Evolutionary conservation across 2,329 filamentous ascomycete genomes (phyloP).

Genomic region (Ophiobolus disseminans): DNA sequence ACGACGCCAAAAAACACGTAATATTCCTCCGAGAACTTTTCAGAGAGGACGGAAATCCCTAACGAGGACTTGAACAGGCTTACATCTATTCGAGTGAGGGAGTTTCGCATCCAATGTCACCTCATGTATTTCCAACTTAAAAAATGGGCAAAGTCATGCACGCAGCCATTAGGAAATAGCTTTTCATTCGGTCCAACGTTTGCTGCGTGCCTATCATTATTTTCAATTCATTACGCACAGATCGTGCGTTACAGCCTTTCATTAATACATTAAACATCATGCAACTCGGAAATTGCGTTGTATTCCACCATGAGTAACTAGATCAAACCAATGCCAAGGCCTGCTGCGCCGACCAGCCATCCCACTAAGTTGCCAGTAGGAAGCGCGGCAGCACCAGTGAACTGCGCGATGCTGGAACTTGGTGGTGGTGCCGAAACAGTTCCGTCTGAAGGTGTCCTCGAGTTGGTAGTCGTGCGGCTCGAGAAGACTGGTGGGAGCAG

Average conservation of each 20-base stretch:
- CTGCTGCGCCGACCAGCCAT: constrained; percentile 33
- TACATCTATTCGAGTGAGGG: no score
- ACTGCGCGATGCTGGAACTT: constrained; percentile 14
- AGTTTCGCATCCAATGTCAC: no score
- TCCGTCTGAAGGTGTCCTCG: not conserved
- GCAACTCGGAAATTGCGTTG: constrained; percentile 1
- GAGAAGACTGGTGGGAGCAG: constrained; percentile 3
- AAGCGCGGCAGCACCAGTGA: constrained; percentile 25
- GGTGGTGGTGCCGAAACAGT: constrained; percentile 5
- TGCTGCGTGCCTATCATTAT: constrained; percentile 2
- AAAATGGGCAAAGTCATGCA: not conserved
- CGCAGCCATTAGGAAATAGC: no score
- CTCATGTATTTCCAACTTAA: not conserved
- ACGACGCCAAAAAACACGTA: no score
- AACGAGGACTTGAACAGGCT: no score
- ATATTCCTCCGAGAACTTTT: no score
- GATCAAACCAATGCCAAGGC: constrained; percentile 32
- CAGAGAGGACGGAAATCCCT: no score
- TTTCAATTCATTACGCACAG: constrained; percentile 5
- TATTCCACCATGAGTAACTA: constrained; percentile 2
- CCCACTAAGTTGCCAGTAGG: constrained; percentile 25
- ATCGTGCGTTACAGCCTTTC: not conserved
- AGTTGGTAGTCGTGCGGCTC: not conserved
- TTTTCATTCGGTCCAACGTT: not conserved
- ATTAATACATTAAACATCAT: constrained; percentile 15